Percentiles rank a stretch among this genome's conserved stretches.
phyloP scores from a whole-genome alignment of 2,329 filamentous ascomycete species.

The Pseudogymnoascus sp. region DNA sequence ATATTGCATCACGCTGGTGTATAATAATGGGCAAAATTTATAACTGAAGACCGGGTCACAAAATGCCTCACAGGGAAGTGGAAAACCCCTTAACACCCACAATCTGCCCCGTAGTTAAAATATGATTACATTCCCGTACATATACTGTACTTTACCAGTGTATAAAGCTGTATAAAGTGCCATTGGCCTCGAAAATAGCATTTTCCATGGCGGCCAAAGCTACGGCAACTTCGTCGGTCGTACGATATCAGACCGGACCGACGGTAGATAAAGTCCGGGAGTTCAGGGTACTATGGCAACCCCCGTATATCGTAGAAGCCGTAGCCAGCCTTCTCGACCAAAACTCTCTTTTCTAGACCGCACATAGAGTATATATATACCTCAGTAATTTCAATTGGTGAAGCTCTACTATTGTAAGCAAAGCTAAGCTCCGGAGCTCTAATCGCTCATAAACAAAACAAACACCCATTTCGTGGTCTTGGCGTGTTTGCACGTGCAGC shows the following conservation, averaged over 20 bases:
- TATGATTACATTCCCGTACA: neutral
- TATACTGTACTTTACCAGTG: neutral
- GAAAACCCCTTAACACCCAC: neutral
- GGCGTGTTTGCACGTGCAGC: slow-evolving; percentile 9
- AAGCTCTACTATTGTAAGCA: neutral
- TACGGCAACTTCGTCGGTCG: slow-evolving; percentile 7
- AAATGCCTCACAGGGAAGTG: neutral
- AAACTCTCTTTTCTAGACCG: neutral
- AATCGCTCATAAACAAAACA: slow-evolving; percentile 4
- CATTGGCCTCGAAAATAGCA: neutral
- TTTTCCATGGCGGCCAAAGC: slow-evolving; percentile 4
- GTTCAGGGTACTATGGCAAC: slow-evolving; percentile 10
- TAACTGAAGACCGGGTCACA: neutral
- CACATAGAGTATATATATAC: neutral
- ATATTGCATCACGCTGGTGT: neutral
- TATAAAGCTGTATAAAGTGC: neutral
- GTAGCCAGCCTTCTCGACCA: neutral
- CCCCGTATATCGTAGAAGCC: neutral
- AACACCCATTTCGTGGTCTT: neutral
- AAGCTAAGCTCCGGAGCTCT: neutral
- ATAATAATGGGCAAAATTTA: neutral
- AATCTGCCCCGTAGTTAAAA: neutral
- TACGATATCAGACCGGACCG: slow-evolving; percentile 9
- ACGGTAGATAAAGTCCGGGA: slow-evolving; percentile 3
- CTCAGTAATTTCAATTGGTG: neutral